phyloP scores from a whole-genome alignment of 345 rosid species.

The Arabis alpina region DNA sequence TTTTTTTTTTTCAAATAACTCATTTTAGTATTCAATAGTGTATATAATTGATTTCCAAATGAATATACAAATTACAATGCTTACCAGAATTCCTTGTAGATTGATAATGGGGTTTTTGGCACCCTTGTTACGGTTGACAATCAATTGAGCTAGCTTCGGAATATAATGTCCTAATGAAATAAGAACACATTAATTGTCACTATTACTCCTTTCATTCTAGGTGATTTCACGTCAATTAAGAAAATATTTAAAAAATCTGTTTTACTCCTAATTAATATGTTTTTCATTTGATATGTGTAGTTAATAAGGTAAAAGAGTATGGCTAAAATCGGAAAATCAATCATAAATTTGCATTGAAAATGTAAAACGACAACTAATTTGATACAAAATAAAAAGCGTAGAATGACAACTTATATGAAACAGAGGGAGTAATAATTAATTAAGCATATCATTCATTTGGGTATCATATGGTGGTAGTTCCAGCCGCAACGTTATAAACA shows the following conservation, averaged over 20 bases:
- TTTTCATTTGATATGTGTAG: no score
- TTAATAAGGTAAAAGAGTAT: no score
- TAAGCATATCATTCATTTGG: slow-evolving; percentile 12
- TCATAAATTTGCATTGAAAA: no score
- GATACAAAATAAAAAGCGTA: no score
- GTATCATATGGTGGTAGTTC: slow-evolving; percentile 16
- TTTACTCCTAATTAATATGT: no score
- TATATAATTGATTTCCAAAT: neutral
- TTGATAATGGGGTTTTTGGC: slow-evolving; percentile 57
- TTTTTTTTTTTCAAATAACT: neutral
- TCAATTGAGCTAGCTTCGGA: slow-evolving; percentile 72
- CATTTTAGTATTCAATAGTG: neutral
- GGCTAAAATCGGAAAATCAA: no score
- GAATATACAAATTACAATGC: neutral
- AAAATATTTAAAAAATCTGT: no score
- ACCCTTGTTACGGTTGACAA: slow-evolving; percentile 55
- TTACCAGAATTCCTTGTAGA: slow-evolving; percentile 79
- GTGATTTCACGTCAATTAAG: no score
- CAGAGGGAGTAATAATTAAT: neutral
- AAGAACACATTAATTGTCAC: slow-evolving; percentile 9
- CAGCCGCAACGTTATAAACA: slow-evolving; percentile 28
- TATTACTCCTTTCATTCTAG: neutral
- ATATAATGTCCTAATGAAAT: slow-evolving; percentile 70
- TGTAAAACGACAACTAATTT: no score
- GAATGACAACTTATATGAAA: no score